These are phyloP conservation scores for Rachicladosporium sp. DNA, from an alignment of 2,329 filamentous ascomycete genomes.

Conservation along the genomic window DNA sequence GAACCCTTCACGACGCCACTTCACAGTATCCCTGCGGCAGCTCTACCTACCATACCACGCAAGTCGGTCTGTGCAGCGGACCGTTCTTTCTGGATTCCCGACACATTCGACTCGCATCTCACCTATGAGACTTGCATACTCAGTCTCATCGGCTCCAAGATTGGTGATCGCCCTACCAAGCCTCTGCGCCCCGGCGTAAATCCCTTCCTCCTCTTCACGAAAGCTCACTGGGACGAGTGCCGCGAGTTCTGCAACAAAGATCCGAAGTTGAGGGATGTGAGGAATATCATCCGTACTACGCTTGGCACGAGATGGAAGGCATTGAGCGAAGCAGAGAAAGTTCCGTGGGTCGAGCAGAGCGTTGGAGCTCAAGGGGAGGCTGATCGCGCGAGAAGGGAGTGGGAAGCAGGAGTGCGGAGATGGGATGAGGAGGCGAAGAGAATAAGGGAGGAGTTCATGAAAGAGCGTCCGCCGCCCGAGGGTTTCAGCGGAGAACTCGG, in stretches of 20 bases:
- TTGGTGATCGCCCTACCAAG: constrained; percentile 63
- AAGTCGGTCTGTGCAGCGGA: constrained; percentile 21
- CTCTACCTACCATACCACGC: constrained; percentile 11
- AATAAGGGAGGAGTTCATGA: constrained; percentile 31
- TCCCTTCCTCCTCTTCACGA: constrained; percentile 82
- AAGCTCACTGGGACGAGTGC: constrained; percentile 52
- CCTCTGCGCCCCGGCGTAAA: constrained; percentile 67
- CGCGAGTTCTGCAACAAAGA: constrained; percentile 50
- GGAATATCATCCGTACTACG: constrained; percentile 68
- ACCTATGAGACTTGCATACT: constrained; percentile 47
- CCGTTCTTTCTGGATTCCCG: constrained; percentile 21
- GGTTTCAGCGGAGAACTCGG: neutral
- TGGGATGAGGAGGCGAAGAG: constrained; percentile 59
- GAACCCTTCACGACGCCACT: constrained; percentile 8
- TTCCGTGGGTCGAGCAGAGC: constrained; percentile 66
- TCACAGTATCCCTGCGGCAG: constrained; percentile 3
- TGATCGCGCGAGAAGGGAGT: constrained; percentile 44
- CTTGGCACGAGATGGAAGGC: constrained; percentile 87
- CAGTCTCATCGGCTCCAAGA: constrained; percentile 42
- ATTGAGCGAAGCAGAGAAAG: constrained; percentile 54
- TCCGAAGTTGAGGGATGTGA: constrained; percentile 54
- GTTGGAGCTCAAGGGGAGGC: constrained; percentile 58
- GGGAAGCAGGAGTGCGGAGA: constrained; percentile 46
- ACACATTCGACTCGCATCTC: constrained; percentile 22
- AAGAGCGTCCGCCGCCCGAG: constrained; percentile 14